Evolutionary conservation across 2,329 filamentous ascomycete genomes (phyloP).

Genomic region (Botrytis deweyae): DNA sequence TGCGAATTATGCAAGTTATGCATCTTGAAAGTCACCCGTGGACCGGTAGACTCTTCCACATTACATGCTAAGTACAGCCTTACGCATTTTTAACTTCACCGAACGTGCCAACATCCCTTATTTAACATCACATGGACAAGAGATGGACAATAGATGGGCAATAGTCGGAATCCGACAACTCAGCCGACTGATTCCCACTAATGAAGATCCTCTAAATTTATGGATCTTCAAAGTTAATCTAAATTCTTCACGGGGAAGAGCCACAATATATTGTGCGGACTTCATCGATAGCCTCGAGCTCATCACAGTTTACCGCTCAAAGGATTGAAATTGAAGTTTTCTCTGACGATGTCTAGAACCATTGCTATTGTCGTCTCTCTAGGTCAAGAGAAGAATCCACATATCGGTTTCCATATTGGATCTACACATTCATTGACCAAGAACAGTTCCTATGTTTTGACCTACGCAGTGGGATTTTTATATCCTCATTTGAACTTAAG

Average conservation of each 20-base stretch:
- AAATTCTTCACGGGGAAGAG: not conserved
- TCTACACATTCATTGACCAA: not conserved
- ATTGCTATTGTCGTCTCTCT: not conserved
- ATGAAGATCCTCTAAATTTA: not conserved
- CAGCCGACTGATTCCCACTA: not conserved
- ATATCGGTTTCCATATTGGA: not conserved
- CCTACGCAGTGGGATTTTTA: not conserved
- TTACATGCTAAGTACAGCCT: not conserved
- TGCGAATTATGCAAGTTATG: not conserved
- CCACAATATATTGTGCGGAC: not conserved
- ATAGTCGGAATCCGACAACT: not conserved
- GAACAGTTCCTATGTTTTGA: not conserved
- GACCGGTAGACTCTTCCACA: not conserved
- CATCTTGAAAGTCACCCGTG: not conserved
- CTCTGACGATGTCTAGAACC: not conserved
- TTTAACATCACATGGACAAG: not conserved
- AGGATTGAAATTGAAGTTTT: not conserved
- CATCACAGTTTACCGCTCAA: not conserved
- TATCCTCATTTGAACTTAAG: not conserved
- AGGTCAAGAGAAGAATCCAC: not conserved
- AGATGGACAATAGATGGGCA: not conserved
- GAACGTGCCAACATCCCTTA: not conserved
- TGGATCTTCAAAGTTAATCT: not conserved
- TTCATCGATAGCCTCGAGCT: not conserved
- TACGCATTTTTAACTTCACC: not conserved